Evolutionary conservation across 1,139 yeast genomes (phyloP).

Genomic region (Candida pseudocylindracea): DNA sequence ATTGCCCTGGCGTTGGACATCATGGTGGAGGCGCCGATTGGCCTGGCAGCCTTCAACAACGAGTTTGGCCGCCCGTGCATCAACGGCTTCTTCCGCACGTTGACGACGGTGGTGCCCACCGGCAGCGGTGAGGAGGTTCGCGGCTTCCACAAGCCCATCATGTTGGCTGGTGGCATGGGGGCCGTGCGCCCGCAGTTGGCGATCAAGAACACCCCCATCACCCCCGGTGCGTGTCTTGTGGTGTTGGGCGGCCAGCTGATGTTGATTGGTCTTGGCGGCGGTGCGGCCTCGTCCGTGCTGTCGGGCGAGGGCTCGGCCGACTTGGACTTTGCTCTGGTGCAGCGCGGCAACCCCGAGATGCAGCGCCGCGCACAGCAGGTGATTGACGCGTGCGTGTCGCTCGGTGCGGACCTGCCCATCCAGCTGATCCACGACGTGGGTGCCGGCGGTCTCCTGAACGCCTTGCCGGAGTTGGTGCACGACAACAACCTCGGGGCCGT

Average conservation of each 20-base stretch:
- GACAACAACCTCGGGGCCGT: slow-evolving; percentile 90
- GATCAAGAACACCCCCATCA: slow-evolving; percentile 64
- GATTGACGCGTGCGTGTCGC: slow-evolving; percentile 77
- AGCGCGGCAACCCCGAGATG: slow-evolving; percentile 98
- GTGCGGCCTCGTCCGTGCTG: slow-evolving; percentile 92
- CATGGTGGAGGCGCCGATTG: slow-evolving; percentile 94
- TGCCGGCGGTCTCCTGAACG: slow-evolving; percentile 97
- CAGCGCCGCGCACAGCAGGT: slow-evolving; percentile 99
- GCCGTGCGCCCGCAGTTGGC: slow-evolving; percentile 88
- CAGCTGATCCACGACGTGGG: slow-evolving; percentile 98
- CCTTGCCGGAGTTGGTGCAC: slow-evolving; percentile 91
- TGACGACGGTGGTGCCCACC: slow-evolving; percentile 58
- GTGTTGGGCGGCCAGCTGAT: slow-evolving; percentile 98
- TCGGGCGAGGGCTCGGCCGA: slow-evolving; percentile 94
- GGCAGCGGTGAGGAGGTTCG: slow-evolving; percentile 50
- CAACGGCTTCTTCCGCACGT: slow-evolving; percentile 89
- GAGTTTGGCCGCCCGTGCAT: slow-evolving; percentile 98
- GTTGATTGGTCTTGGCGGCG: slow-evolving; percentile 98
- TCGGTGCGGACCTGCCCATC: slow-evolving; percentile 67
- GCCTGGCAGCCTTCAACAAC: slow-evolving; percentile 95
- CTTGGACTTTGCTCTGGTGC: slow-evolving; percentile 95
- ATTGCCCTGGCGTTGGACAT: slow-evolving; percentile 86
- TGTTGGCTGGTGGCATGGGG: slow-evolving; percentile 99
- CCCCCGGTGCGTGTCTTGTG: slow-evolving; percentile 82
- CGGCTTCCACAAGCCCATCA: slow-evolving; percentile 97